Percentiles rank a stretch among this genome's conserved stretches.
Conservation (phyloP, 2,329 filamentous ascomycete species). For the Calonectria crousiana region DNA sequence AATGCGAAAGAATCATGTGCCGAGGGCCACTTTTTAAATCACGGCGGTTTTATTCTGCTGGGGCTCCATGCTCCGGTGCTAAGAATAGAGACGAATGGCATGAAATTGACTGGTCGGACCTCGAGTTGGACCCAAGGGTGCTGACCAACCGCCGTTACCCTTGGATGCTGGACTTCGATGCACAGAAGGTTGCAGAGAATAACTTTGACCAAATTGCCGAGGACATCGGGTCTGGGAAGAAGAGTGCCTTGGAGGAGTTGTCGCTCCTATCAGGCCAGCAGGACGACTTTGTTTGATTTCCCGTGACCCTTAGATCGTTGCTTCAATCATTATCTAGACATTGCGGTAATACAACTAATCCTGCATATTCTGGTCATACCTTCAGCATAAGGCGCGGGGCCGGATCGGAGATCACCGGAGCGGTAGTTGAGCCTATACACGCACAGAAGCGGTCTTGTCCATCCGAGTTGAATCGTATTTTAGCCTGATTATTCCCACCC, state of each 20-base stretch:
- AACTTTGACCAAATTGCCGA: neutral
- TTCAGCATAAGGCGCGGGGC: too few relatives aligned
- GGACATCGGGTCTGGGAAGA: neutral
- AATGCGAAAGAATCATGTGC: neutral
- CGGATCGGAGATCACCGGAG: too few relatives aligned
- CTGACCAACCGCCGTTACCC: neutral
- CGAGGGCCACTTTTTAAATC: neutral
- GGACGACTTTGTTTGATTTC: too few relatives aligned
- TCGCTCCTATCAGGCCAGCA: neutral
- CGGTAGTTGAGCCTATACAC: too few relatives aligned
- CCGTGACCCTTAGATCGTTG: too few relatives aligned
- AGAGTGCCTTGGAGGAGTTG: neutral
- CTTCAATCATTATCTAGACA: too few relatives aligned
- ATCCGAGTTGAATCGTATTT: too few relatives aligned
- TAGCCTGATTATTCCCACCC: too few relatives aligned
- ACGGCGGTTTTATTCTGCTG: neutral
- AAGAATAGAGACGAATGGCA: neutral
- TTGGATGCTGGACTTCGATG: neutral
- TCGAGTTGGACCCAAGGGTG: neutral
- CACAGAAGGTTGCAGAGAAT: neutral
- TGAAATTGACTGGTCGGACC: neutral
- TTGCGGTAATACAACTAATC: too few relatives aligned
- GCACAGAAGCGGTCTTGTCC: too few relatives aligned
- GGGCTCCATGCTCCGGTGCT: neutral
- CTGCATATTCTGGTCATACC: too few relatives aligned